Conservation (phyloP, 768 basidiomycete species). For the Kwoniella dejecticola region DNA sequence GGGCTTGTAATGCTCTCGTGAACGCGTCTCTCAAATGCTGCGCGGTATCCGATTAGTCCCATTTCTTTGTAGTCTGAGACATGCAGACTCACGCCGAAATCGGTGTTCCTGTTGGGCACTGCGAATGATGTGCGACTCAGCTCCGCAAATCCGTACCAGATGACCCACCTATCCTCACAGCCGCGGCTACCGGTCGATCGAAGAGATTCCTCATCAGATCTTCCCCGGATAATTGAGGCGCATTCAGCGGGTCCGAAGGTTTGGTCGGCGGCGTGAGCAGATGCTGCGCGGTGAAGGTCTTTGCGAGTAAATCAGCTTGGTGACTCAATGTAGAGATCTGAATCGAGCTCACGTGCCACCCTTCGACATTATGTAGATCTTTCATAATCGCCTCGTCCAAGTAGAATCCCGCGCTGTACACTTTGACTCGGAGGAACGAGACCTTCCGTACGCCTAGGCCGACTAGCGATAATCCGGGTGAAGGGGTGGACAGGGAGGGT, state of each 20-base stretch:
- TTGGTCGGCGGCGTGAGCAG: constrained; percentile 28
- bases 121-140: not conserved
- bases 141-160: not conserved
- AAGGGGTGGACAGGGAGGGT: constrained; percentile 16
- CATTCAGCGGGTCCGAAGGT: constrained; percentile 23
- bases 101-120: constrained; percentile 57
- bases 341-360: constrained; percentile 45
- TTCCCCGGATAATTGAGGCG: constrained; percentile 44
- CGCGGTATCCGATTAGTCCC: not conserved
- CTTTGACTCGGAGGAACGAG: constrained; percentile 81
- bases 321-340: too few relatives aligned
- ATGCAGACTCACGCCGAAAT: constrained; percentile 46
- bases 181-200: constrained; percentile 43
- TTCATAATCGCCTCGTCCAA: constrained; percentile 64
- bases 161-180: constrained; percentile 55
- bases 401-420: constrained; percentile 89
- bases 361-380: constrained; percentile 30
- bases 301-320: not conserved
- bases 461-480: constrained; percentile 68
- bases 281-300: constrained; percentile 36
- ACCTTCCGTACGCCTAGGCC: constrained; percentile 86
- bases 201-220: constrained; percentile 48
- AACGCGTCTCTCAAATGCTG: constrained; percentile 58
- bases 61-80: too few relatives aligned
- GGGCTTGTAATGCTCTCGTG: constrained; percentile 54